Evolutionary conservation across 192 early-diverging fungal genomes (phyloP).

Genomic region (Backusella tuberculispora): DNA sequence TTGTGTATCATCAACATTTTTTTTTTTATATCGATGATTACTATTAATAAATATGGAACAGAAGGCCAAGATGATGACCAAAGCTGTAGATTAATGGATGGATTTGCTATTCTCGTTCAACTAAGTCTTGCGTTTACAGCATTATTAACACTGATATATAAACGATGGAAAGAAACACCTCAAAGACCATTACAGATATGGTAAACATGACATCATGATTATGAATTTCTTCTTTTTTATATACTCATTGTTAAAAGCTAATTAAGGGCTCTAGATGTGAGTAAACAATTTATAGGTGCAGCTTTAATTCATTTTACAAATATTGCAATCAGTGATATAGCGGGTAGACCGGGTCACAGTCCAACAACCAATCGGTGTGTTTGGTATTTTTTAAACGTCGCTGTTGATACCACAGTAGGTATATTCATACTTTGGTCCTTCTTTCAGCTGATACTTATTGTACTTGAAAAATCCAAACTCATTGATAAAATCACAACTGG

Average conservation of each 20-base stretch:
- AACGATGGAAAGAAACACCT: constrained; percentile 70
- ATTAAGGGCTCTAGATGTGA: constrained; percentile 70
- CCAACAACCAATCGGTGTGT: constrained; percentile 69
- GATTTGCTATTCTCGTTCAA: constrained; percentile 74
- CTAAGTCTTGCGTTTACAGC: constrained; percentile 66
- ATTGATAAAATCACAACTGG: constrained; percentile 61
- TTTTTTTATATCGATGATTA: neutral
- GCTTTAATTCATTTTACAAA: constrained; percentile 71
- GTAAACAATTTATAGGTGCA: constrained; percentile 76
- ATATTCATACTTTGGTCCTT: constrained; percentile 70
- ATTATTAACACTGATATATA: constrained; percentile 70
- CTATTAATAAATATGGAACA: neutral
- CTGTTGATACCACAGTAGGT: constrained; percentile 78
- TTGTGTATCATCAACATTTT: neutral
- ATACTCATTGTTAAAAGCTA: neutral
- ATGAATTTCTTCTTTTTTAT: neutral
- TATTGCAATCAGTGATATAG: constrained; percentile 65
- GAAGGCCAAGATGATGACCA: constrained; percentile 12
- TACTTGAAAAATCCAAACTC: constrained; percentile 43
- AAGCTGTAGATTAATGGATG: constrained; percentile 57
- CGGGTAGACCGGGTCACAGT: constrained; percentile 50
- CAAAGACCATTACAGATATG: constrained; percentile 68
- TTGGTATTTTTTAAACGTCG: constrained; percentile 74
- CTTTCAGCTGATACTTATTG: constrained; percentile 50
- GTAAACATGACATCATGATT: constrained; percentile 34